These are phyloP conservation scores for Xylaria arbuscula DNA, from an alignment of 2,329 filamentous ascomycete species.

Conservation along the genomic window DNA sequence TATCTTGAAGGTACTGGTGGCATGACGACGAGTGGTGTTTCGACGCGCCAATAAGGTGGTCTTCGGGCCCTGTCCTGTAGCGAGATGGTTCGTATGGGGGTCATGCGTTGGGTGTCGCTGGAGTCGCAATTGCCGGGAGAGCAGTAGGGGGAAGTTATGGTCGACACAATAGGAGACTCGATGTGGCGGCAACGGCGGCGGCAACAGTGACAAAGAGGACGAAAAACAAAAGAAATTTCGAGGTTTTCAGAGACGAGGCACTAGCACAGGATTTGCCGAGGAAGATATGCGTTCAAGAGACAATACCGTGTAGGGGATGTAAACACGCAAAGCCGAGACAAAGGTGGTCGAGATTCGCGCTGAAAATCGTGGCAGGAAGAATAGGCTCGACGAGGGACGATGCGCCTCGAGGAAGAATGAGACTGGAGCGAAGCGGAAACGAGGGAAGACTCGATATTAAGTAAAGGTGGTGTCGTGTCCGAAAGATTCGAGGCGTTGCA, in stretches of 20 bases:
- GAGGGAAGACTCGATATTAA: slow-evolving; percentile 41
- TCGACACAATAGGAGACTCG: slow-evolving; percentile 30
- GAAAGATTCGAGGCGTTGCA: slow-evolving; percentile 43
- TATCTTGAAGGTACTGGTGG: slow-evolving; percentile 65
- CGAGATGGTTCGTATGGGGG: slow-evolving; percentile 26
- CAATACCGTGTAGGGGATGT: slow-evolving; percentile 35
- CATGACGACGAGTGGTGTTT: slow-evolving; percentile 67
- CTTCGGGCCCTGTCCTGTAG: slow-evolving; percentile 29
- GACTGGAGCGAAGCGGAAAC: slow-evolving; percentile 42
- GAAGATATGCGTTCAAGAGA: slow-evolving; percentile 28
- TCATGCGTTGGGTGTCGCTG: slow-evolving; percentile 33
- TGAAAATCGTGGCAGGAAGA: slow-evolving; percentile 39
- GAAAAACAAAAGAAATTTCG: slow-evolving; percentile 45
- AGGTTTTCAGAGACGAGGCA: slow-evolving; percentile 37
- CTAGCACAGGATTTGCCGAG: slow-evolving; percentile 31
- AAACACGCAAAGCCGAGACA: slow-evolving; percentile 32
- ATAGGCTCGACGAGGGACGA: slow-evolving; percentile 41
- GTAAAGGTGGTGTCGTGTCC: slow-evolving; percentile 39
- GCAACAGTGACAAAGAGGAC: slow-evolving; percentile 44
- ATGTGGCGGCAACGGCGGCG: slow-evolving; percentile 23
- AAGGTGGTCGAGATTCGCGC: slow-evolving; percentile 41
- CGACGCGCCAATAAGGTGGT: slow-evolving; percentile 51
- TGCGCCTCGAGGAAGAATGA: slow-evolving; percentile 47
- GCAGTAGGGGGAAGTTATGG: slow-evolving; percentile 21
- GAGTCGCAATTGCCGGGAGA: slow-evolving; percentile 28